A percentile compares a stretch with the other conserved stretches of the same genome.
Evolutionary conservation across 306 rosid species (phyloP).

Genomic region (Canavalia ensiformis): DNA sequence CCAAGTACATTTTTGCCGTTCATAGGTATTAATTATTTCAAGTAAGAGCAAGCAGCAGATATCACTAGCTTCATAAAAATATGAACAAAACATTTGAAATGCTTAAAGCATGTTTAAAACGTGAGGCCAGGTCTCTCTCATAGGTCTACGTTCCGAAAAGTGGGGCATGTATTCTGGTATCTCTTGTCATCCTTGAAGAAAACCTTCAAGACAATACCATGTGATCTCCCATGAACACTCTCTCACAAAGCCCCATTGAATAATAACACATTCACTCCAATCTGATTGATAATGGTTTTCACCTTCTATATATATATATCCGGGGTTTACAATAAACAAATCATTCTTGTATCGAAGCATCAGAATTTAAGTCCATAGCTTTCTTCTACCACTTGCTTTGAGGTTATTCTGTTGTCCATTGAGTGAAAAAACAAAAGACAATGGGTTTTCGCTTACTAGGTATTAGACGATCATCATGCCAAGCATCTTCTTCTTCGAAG

Average conservation of each 20-base stretch:
- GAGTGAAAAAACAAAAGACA: conserved; percentile 22
- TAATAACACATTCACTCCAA: conserved; percentile 19
- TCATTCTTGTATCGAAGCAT: conserved; percentile 2
- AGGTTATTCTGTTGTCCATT: background rate
- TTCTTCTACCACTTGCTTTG: conserved; percentile 13
- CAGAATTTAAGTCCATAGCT: background rate
- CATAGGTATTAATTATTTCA: background rate
- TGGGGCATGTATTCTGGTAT: background rate
- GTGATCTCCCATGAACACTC: conserved; percentile 38
- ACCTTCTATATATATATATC: background rate
- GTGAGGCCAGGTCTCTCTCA: background rate
- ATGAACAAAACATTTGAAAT: conserved; percentile 18
- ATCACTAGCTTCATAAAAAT: background rate
- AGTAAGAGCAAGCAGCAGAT: background rate
- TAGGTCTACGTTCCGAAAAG: background rate
- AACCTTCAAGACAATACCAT: conserved; percentile 31
- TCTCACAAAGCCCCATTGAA: conserved; percentile 1
- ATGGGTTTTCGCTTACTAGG: conserved; percentile 55
- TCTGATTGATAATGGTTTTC: background rate
- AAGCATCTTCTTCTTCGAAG: conserved; percentile 26
- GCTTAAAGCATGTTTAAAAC: conserved; percentile 10
- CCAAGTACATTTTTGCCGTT: background rate
- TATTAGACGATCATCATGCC: conserved; percentile 41
- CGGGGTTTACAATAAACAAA: conserved; percentile 30
- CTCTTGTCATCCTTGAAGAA: conserved; percentile 1